Base-by-base conservation (phyloP, 78 protist species). In the Dictyostelium brefeldianum region DNA sequence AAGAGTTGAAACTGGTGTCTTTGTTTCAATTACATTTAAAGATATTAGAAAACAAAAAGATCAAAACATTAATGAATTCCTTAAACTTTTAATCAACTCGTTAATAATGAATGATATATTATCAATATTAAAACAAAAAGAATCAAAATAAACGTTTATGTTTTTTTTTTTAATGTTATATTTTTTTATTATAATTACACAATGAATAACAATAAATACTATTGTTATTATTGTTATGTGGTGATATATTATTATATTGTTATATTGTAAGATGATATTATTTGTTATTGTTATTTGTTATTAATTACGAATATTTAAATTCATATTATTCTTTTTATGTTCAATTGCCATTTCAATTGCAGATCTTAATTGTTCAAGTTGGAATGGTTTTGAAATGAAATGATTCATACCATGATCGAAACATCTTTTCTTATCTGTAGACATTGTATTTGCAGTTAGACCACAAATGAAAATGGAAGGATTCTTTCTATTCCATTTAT, bases 371-470 rank as follows among this genome's bases (percentile, higher is more conserved):
- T 91, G 87, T 20, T 81, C 80, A 2, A 83, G 59, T 79, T 81
- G 95, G 62, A 91, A 91, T 5, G 95, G 95, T 78, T 91, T 91
- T 17, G 95, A 83, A 17, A 91, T 81, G 50, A 83, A 91, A 29
- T 78, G 78, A 54, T 91, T 91, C 95, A 91, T 91, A 71, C 95
- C 95, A 73, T 75, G 73, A 77, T 87, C 93, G 9, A 77, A 87
- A 65, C 93, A 87, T 29, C 93, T 25, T 51, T 87, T 87, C 36
- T 87, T 87, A 47, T 87, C 93, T 0, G 93, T 87, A 5, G 93
- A 87, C 93, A 87, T 87, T 6, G 93, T 87, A 36, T 87, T 87
- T 22, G 93, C 93, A 27, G 93, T 87, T 12, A 87, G 22, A 64
- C 93, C 93, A 77, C 93, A 87, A n/a, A 87, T 87, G 47, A 77